These are phyloP conservation scores for Thecaphora frezii DNA, from an alignment of 1,284 basidiomycete species.

Conservation along the genomic window DNA sequence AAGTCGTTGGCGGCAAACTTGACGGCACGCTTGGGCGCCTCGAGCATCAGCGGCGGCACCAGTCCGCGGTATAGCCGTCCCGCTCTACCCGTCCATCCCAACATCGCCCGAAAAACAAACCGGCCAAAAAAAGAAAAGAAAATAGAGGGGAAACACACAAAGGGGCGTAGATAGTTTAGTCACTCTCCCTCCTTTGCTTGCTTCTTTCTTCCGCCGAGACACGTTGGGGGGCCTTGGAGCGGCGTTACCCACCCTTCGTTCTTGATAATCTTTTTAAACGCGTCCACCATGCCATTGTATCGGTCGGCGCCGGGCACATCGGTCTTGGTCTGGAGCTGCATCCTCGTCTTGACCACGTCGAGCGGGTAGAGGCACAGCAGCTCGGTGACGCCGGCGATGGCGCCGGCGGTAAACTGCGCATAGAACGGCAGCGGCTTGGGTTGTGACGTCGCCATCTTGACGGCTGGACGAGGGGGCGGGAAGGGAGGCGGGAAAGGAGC, in stretches of 20 bases:
- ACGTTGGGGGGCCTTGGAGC: too few relatives aligned
- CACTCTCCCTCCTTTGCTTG: neutral
- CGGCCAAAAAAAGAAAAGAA: too few relatives aligned
- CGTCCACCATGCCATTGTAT: conserved; percentile 73
- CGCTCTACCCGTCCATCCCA: conserved; percentile 42
- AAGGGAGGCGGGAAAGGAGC: too few relatives aligned
- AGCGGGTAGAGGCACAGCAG: conserved; percentile 90
- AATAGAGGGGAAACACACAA: too few relatives aligned
- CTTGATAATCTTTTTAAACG: conserved; percentile 73
- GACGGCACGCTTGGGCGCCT: conserved; percentile 95
- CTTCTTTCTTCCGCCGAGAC: too few relatives aligned
- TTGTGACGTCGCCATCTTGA: conserved; percentile 19
- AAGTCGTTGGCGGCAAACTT: conserved; percentile 91
- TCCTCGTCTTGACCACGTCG: conserved; percentile 80
- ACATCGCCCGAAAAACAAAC: too few relatives aligned
- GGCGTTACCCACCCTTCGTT: conserved; percentile 74
- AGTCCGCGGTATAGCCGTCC: conserved; percentile 89
- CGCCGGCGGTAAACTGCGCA: conserved; percentile 85
- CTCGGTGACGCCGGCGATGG: conserved; percentile 80
- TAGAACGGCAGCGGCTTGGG: conserved; percentile 69
- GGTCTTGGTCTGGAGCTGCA: conserved; percentile 86
- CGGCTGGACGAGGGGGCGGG: too few relatives aligned
- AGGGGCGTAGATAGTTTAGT: too few relatives aligned
- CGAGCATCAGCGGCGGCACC: conserved; percentile 86
- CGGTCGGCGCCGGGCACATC: conserved; percentile 63